Percentiles rank a stretch among this genome's conserved stretches.
These are phyloP conservation scores for Viridothelium virens DNA, from an alignment of 495 filamentous ascomycete species.

Conservation along the genomic window DNA sequence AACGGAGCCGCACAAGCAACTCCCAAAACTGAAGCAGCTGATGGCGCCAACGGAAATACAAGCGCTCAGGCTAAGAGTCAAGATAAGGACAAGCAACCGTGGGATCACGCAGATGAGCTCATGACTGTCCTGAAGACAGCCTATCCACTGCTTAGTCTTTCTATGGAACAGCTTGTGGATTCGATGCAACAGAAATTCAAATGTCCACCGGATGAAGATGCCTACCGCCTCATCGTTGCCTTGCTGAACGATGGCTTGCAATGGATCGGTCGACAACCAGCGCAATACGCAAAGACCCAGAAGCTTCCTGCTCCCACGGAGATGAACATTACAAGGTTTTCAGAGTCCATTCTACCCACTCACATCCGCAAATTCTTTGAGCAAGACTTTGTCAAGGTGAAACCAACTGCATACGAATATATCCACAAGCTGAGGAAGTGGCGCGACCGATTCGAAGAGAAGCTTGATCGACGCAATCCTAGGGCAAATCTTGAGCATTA, in stretches of 20 bases:
- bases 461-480: slow-evolving; percentile 75
- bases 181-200: slow-evolving; percentile 98
- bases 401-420: slow-evolving; percentile 94
- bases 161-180: slow-evolving; percentile 99
- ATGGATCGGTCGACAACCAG: slow-evolving; percentile 79
- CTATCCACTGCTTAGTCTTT: slow-evolving; percentile 88
- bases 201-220: slow-evolving; percentile 95
- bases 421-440: slow-evolving; percentile 93
- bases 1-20: slow-evolving; percentile 26
- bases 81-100: slow-evolving; percentile 54
- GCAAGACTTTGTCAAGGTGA: slow-evolving; percentile 84
- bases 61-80: slow-evolving; percentile 37
- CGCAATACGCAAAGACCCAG: slow-evolving; percentile 78
- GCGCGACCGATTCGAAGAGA: slow-evolving; percentile 97
- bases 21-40: slow-evolving; percentile 34
- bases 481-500: slow-evolving; percentile 66
- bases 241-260: slow-evolving; percentile 86
- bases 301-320: slow-evolving; percentile 87
- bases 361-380: slow-evolving; percentile 95
- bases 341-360: slow-evolving; percentile 85
- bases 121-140: slow-evolving; percentile 90
- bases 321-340: slow-evolving; percentile 90
- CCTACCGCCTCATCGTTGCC: slow-evolving; percentile 94
- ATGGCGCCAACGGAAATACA: slow-evolving; percentile 31
- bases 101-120: slow-evolving; percentile 95